Conservation (phyloP, 1,284 basidiomycete species). For the Crucibulum cyathiforme region DNA sequence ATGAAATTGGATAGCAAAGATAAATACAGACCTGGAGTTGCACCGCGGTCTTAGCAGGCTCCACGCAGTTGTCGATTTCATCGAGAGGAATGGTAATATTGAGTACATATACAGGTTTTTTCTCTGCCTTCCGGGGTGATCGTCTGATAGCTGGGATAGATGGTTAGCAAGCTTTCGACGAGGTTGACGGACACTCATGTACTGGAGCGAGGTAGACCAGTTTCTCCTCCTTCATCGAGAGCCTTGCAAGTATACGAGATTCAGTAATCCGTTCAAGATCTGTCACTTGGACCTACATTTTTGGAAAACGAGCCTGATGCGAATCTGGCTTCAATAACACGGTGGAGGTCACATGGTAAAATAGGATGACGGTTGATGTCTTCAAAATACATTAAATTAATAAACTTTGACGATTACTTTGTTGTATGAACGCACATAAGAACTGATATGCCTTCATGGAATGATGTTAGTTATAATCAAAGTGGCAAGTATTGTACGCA, state of each 20-base stretch:
- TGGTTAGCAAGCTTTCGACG: background rate
- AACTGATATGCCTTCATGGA: constrained; percentile 74
- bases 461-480: background rate
- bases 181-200: constrained; percentile 16
- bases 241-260: constrained; percentile 48
- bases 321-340: constrained; percentile 71
- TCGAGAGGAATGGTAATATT: constrained; percentile 70
- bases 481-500: constrained; percentile 28
- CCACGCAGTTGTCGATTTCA: constrained; percentile 78
- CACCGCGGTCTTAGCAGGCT: constrained; percentile 75
- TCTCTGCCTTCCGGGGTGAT: constrained; percentile 78
- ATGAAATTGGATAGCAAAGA: too few relatives aligned
- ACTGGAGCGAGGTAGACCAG: constrained; percentile 51
- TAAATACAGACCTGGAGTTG: constrained; percentile 65
- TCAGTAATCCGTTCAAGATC: background rate
- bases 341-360: constrained; percentile 71
- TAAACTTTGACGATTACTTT: background rate
- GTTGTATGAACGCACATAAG: constrained; percentile 63
- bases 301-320: constrained; percentile 71
- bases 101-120: constrained; percentile 82
- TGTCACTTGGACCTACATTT: constrained; percentile 49
- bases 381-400: constrained; percentile 33
- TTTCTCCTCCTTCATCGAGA: constrained; percentile 65
- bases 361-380: constrained; percentile 86
- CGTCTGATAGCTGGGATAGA: constrained; percentile 55